Evolutionary conservation across 2,329 filamentous ascomycete species (phyloP).

Genomic region (Didymella sp.): DNA sequence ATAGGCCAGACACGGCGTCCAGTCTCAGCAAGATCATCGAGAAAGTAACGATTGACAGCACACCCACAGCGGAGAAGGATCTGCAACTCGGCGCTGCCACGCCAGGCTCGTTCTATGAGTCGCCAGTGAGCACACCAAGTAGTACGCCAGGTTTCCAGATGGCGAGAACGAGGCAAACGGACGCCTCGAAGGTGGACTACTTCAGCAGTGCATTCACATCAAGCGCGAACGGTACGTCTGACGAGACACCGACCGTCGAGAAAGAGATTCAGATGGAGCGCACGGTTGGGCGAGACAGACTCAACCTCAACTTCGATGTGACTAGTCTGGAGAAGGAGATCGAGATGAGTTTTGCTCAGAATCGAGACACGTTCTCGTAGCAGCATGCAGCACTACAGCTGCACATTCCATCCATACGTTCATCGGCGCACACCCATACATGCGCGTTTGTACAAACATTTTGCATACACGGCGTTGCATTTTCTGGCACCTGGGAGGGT

Average conservation of each 20-base stretch:
- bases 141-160: slow-evolving; percentile 7
- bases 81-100: slow-evolving; percentile 36
- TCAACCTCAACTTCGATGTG: slow-evolving; percentile 28
- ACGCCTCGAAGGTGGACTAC: slow-evolving; percentile 9
- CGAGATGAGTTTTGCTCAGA: slow-evolving; percentile 32
- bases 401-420: too few species aligned
- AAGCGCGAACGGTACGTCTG: slow-evolving; percentile 44
- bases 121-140: slow-evolving; percentile 11
- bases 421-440: neutral
- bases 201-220: neutral
- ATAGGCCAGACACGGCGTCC: slow-evolving; percentile 51
- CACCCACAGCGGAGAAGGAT: slow-evolving; percentile 52
- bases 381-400: neutral
- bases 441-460: slow-evolving; percentile 1
- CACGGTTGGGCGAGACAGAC: slow-evolving; percentile 27
- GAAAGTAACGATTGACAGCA: slow-evolving; percentile 55
- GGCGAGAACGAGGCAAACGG: slow-evolving; percentile 1
- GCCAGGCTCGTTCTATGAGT: slow-evolving; percentile 25
- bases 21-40: slow-evolving; percentile 54
- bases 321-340: slow-evolving; percentile 35
- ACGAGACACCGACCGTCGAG: slow-evolving; percentile 51
- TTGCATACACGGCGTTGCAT: slow-evolving; percentile 3
- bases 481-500: neutral
- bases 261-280: slow-evolving; percentile 37
- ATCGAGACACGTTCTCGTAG: slow-evolving; percentile 9